Evolutionary conservation across 306 rosid species (phyloP).

Genomic region (Rosa rugosa): DNA sequence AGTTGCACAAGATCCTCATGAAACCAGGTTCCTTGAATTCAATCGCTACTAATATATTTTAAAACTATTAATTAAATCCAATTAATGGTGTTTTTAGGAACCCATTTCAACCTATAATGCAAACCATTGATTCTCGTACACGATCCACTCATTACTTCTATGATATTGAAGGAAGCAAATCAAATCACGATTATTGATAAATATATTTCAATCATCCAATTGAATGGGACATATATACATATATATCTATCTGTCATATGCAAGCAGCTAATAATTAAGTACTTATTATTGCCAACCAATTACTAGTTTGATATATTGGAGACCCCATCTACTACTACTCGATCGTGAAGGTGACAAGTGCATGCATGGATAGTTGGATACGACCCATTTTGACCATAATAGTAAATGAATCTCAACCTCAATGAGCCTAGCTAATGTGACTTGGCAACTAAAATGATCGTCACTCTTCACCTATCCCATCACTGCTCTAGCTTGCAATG

Average conservation of each 20-base stretch:
- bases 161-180: neutral
- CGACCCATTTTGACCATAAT: neutral
- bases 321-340: neutral
- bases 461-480: conserved; percentile 23
- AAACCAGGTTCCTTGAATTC: neutral
- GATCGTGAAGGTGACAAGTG: conserved; percentile 8
- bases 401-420: neutral
- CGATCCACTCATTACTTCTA: neutral
- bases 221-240: neutral
- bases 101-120: neutral
- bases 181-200: conserved; percentile 2
- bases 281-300: neutral
- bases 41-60: neutral
- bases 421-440: neutral
- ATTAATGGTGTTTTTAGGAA: neutral
- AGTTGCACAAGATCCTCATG: neutral
- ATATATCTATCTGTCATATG: neutral
- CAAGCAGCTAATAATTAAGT: neutral
- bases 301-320: neutral
- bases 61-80: no score
- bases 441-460: conserved; percentile 7
- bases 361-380: neutral
- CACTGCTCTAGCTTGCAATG: neutral
- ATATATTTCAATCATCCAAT: neutral
- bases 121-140: neutral